phyloP scores from a whole-genome alignment of 2,329 filamentous ascomycete species.

The Colletotrichum somersetense region DNA sequence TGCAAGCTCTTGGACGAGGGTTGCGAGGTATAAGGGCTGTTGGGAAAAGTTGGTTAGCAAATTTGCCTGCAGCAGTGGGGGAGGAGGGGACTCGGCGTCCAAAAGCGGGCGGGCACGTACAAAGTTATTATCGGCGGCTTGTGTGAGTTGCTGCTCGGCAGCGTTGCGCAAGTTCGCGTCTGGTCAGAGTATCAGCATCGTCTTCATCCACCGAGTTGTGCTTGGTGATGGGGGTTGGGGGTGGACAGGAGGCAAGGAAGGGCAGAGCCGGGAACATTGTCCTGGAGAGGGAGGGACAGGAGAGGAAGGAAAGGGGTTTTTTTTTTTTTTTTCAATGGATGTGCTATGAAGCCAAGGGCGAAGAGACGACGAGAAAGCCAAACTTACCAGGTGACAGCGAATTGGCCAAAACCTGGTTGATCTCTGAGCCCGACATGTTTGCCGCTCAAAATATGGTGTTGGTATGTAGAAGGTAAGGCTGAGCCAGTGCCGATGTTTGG shows the following conservation, averaged over 20 bases:
- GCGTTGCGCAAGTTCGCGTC: constrained; percentile 90
- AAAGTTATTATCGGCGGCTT: constrained; percentile 95
- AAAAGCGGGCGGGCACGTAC: constrained; percentile 65
- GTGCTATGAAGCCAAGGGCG: constrained; percentile 34
- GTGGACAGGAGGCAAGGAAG: constrained; percentile 30
- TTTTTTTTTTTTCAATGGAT: not conserved
- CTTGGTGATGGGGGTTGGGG: constrained; percentile 26
- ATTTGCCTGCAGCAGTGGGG: constrained; percentile 32
- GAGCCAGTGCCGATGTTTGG: constrained; percentile 39
- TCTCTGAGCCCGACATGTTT: constrained; percentile 84
- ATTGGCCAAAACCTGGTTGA: constrained; percentile 97
- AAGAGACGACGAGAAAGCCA: constrained; percentile 3
- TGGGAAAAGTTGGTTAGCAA: constrained; percentile 46
- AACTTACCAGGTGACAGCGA: constrained; percentile 91
- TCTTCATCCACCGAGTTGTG: constrained; percentile 17
- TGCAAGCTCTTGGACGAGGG: constrained; percentile 92
- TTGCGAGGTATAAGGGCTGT: constrained; percentile 91
- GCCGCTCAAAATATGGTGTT: constrained; percentile 46
- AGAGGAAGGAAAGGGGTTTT: constrained; percentile 21
- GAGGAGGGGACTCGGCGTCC: constrained; percentile 37
- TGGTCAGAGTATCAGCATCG: constrained; percentile 57
- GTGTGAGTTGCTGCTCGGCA: constrained; percentile 93
- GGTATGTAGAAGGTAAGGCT: constrained; percentile 31
- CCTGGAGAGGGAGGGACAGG: constrained; percentile 21
- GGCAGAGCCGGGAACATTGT: constrained; percentile 18